Percentiles rank a stretch among this genome's conserved stretches.
phyloP scores from a whole-genome alignment of 139 green algal species.

The Micractinium conductrix region DNA sequence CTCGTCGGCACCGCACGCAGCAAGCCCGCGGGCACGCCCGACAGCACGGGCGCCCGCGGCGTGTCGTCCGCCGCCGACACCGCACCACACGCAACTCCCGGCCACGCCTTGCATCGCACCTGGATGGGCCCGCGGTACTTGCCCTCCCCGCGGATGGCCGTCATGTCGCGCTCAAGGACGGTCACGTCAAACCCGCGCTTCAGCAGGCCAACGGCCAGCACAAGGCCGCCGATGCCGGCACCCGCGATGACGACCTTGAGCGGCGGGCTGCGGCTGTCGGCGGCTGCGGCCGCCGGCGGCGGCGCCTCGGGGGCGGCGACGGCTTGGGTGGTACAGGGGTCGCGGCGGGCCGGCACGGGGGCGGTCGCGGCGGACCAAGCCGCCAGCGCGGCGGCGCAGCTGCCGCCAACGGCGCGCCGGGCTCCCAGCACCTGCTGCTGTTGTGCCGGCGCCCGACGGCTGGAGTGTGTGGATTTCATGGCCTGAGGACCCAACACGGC shows the following conservation, averaged over 20 bases:
- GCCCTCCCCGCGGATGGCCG: slow-evolving; percentile 90
- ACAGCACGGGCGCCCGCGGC: not conserved
- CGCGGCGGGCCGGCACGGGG: not conserved
- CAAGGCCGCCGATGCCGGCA: slow-evolving; percentile 89
- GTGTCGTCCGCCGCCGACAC: not conserved
- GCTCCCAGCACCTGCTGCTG: not conserved
- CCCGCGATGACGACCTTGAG: slow-evolving; percentile 83
- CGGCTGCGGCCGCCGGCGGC: not conserved
- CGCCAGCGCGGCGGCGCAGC: too few species aligned
- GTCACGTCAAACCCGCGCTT: slow-evolving; percentile 85
- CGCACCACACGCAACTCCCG: not conserved
- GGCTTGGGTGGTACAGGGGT: not conserved
- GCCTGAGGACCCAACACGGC: not conserved
- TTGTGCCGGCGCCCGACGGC: not conserved
- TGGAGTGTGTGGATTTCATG: not conserved
- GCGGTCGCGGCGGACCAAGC: not conserved
- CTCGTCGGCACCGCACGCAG: too few species aligned
- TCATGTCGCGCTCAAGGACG: slow-evolving; percentile 92
- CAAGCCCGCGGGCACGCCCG: not conserved
- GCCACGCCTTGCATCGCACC: too few species aligned
- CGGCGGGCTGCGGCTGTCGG: not conserved
- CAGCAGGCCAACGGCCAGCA: slow-evolving; percentile 83
- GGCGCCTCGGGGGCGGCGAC: not conserved
- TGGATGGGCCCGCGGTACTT: slow-evolving; percentile 96
- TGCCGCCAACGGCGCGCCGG: not conserved